Evolutionary conservation across 2,329 filamentous ascomycete genomes (phyloP).

Genomic region (Sarocladium kiliense): DNA sequence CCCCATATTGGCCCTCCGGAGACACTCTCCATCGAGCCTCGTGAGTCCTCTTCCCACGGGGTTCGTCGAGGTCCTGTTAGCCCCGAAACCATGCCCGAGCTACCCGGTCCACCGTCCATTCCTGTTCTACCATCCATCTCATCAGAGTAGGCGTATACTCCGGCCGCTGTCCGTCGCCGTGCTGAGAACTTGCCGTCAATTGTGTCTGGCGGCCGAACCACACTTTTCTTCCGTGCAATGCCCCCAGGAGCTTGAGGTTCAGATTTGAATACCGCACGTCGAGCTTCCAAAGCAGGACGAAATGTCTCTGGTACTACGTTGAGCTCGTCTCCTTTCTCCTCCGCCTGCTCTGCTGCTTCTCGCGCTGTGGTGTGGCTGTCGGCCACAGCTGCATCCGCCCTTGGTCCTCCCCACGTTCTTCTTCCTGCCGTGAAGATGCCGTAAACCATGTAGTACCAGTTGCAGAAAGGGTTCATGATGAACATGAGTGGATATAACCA

Average conservation of each 20-base stretch:
- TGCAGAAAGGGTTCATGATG: slow-evolving; percentile 90
- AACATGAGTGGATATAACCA: slow-evolving; percentile 97
- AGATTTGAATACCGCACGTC: slow-evolving; percentile 24
- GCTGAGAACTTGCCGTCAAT: slow-evolving; percentile 76
- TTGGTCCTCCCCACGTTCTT: slow-evolving; percentile 90
- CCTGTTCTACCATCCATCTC: slow-evolving; percentile 36
- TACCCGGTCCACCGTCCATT: background rate
- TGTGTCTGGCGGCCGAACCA: slow-evolving; percentile 65
- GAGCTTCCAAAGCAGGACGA: slow-evolving; percentile 51
- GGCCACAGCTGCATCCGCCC: slow-evolving; percentile 80
- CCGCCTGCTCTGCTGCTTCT: slow-evolving; percentile 78
- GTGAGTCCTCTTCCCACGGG: slow-evolving; percentile 14
- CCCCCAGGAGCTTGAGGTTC: slow-evolving; percentile 23
- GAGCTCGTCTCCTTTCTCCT: slow-evolving; percentile 76
- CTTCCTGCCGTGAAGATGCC: slow-evolving; percentile 93
- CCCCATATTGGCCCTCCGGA: slow-evolving; percentile 53
- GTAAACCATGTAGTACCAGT: slow-evolving; percentile 98
- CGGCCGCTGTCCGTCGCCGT: slow-evolving; percentile 60
- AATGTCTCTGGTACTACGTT: slow-evolving; percentile 89
- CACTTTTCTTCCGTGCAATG: slow-evolving; percentile 46
- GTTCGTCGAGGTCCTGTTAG: background rate
- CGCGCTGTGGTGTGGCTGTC: slow-evolving; percentile 71
- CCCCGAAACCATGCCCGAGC: background rate
- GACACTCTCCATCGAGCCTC: slow-evolving; percentile 63
- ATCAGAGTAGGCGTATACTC: slow-evolving; percentile 65